Evolutionary conservation across 352 stramenopile species (phyloP), one percentile per base, ranked within the genome.

Genomic region (Nothophytophthora sp.): DNA sequence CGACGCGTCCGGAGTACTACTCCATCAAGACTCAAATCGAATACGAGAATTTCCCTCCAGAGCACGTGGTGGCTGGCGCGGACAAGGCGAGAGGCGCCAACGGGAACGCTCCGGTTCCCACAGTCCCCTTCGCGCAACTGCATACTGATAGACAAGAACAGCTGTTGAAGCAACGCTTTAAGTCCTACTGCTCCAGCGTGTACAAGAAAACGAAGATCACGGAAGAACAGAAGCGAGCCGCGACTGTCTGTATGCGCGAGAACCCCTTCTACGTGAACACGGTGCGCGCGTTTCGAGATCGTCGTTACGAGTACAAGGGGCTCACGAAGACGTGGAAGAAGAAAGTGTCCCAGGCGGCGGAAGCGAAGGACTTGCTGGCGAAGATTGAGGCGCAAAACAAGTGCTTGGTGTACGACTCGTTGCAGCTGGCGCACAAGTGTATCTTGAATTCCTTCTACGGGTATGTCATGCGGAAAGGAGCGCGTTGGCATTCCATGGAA

Each of bases 261-360:
- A 99, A 99, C 63, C 88, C 97, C 16, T 99, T 99, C 57, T 99
- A 99, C 62, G 97, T 99, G 8, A 96, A 99, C 73, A 99, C 98
- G 3, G 96, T 99, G 6, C 90, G 96, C n/a, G 90, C 92, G 12
- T 99, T 99, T 63, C 91, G 98, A 40, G 98, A 99, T 62, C 92
- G 97, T 39, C 87, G 98, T 3, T 99, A 99, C 71, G 97, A 99
- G 57, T 99, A 99, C 76, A 99, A 99, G 70, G 92, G 96, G 28
- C 69, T 99, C 39, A 99, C 96, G 0, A 99, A 99, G 64, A 84
- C 83, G 30, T 97, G 88, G 84, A 95, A 96, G 33, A 81, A 81
- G 33, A 96, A 96, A 40, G 74, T 88, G 18, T 45, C 62, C 1
- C 45, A 83, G 59, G 79, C 81, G 4, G 93, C 95, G 27, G 87